A percentile compares a stretch with the other conserved stretches of the same genome.
phyloP scores from a whole-genome alignment of 345 rosid species.

The Syzygium oleosum region DNA sequence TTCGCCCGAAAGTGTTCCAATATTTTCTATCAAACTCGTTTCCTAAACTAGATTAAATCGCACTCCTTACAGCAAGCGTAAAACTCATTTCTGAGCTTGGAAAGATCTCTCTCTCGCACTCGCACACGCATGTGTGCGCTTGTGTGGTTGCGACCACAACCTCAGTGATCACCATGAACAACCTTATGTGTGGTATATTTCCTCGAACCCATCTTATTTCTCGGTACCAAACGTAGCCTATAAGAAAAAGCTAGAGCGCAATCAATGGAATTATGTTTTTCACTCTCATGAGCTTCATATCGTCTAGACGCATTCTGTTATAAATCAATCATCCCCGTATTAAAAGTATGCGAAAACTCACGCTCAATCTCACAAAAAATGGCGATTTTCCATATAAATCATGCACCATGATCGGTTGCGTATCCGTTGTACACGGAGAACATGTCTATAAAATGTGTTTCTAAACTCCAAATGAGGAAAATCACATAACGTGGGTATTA shows the following conservation, averaged over 20 bases:
- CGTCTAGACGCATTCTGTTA: neutral
- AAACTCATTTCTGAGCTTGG: neutral
- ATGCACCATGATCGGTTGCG: neutral
- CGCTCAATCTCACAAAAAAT: neutral
- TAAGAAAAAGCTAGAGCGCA: neutral
- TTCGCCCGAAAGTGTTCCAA: neutral
- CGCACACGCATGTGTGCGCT: accelerated
- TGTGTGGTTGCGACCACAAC: neutral
- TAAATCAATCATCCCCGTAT: neutral
- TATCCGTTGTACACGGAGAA: neutral
- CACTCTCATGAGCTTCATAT: neutral
- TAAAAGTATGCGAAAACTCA: neutral
- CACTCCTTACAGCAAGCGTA: neutral
- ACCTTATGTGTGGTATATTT: neutral
- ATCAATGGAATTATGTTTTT: neutral
- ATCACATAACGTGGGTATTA: neutral
- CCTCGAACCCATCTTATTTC: neutral
- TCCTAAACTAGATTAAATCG: neutral
- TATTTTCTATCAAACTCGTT: neutral
- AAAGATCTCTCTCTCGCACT: neutral
- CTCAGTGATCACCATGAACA: neutral
- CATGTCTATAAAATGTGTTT: neutral
- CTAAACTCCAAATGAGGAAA: neutral
- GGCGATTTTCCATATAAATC: neutral
- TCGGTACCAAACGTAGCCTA: neutral